These are phyloP conservation scores for Linnemannia exigua DNA, from an alignment of 192 early-diverging fungal species.

Conservation along the genomic window DNA sequence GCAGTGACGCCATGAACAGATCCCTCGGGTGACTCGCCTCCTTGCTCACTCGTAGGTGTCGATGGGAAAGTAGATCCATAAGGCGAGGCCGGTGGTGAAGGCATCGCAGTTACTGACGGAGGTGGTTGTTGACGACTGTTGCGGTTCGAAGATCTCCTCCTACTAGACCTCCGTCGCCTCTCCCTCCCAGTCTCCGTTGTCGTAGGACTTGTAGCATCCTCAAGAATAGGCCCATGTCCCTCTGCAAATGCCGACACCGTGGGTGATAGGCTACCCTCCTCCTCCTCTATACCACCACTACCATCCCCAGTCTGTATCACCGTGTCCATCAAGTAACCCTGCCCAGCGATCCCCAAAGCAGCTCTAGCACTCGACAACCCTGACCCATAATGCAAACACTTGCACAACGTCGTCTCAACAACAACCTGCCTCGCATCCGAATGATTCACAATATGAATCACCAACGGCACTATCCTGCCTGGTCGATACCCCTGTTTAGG, in stretches of 20 bases:
- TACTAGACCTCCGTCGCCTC: conserved; percentile 12
- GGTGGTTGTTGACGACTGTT: conserved; percentile 8
- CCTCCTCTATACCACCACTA: background rate
- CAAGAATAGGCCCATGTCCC: background rate
- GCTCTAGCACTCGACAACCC: conserved; percentile 40
- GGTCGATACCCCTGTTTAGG: conserved; percentile 55
- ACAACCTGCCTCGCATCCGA: conserved; percentile 47
- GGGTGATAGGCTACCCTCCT: background rate
- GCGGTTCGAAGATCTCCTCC: conserved; percentile 3
- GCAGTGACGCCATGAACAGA: conserved; percentile 15
- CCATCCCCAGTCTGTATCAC: background rate
- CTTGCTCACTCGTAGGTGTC: conserved; percentile 31
- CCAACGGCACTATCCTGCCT: conserved; percentile 44
- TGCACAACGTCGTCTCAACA: conserved; percentile 51
- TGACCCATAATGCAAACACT: conserved; percentile 44
- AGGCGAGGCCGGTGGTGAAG: conserved; percentile 47
- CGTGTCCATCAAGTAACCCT: conserved; percentile 35
- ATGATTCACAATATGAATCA: conserved; percentile 55
- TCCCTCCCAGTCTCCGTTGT: background rate
- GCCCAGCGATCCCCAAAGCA: conserved; percentile 37
- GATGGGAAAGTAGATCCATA: conserved; percentile 27
- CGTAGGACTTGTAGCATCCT: background rate
- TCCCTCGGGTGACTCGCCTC: conserved; percentile 40
- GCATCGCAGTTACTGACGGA: conserved; percentile 6
- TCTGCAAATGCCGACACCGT: background rate